Evolutionary conservation across 1,284 basidiomycete genomes (phyloP), one percentile per base, ranked within the genome.

Genomic region (Tylopilus sp.): DNA sequence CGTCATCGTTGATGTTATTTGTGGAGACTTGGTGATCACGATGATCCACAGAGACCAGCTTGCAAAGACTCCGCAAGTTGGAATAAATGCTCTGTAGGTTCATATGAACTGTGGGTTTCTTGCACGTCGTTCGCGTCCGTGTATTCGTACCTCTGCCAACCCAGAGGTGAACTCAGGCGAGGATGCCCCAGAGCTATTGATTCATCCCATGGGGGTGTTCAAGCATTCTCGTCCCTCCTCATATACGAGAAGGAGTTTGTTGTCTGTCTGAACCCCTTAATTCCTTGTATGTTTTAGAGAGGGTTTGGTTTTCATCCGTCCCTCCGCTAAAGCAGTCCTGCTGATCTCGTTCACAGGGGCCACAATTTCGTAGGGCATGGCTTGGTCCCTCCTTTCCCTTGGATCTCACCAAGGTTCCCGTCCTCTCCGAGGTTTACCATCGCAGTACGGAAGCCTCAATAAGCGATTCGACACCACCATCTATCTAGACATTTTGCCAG

Each of bases 31-130:
- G 25, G 25, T 7, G n/a, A n/a, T n/a, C n/a, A n/a, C n/a, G n/a
- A n/a, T n/a, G n/a, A n/a, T n/a, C n/a, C n/a, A n/a, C n/a, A n/a
- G 9, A 6, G 7, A 13, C n/a, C 31, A 13, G 7, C 31, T 44
- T 11, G n/a, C 13, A n/a, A 4, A 19, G 8, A 31, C 9, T 18
- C 0, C 1, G 11, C 5, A n/a, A 21, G 10, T 10, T 23, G 2
- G 53, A 34, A 2, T 6, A 1, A 5, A 18, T 15, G 2, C 4
- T 13, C 4, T 39, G 16, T 40, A 86, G 84, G 84, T 13, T 86
- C 85, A 1, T 89, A 87, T 58, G 86, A 89, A 58, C 82, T 89
- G 21, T 89, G 86, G 86, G 79, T 74, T 28, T 86, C 86, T 0
- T 74, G 77, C 0, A 82, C 86, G 55, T 86, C 85, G 1, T 89